These are phyloP conservation scores for Microthlaspi erraticum DNA, from an alignment of 345 rosid genomes.

Conservation along the genomic window DNA sequence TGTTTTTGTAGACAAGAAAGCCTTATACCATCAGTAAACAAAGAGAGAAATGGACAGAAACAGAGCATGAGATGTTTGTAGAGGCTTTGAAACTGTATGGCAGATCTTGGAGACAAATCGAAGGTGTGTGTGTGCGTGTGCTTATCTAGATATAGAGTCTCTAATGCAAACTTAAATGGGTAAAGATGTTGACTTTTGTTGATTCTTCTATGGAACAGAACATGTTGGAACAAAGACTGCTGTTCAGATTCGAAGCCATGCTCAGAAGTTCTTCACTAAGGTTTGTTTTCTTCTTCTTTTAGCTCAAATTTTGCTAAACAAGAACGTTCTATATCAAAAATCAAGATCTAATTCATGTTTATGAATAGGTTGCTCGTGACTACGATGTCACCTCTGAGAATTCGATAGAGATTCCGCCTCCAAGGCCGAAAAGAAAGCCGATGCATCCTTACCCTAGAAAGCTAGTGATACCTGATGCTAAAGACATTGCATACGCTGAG, in stretches of 20 bases:
- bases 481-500: constrained; percentile 36
- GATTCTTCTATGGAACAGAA: constrained; percentile 50
- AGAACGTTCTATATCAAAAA: not conserved
- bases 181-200: constrained; percentile 14
- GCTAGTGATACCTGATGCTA: constrained; percentile 41
- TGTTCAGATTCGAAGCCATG: constrained; percentile 89
- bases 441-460: constrained; percentile 88
- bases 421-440: constrained; percentile 82
- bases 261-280: constrained; percentile 85
- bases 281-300: constrained; percentile 39
- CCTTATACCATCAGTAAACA: constrained; percentile 83
- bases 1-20: constrained; percentile 58
- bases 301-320: too few relatives aligned
- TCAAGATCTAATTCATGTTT: constrained; percentile 15
- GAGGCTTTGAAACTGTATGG: constrained; percentile 81
- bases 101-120: constrained; percentile 83
- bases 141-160: constrained; percentile 37
- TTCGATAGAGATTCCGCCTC: constrained; percentile 83
- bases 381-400: constrained; percentile 48
- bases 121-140: constrained; percentile 65
- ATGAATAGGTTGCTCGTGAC: constrained; percentile 61
- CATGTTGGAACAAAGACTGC: constrained; percentile 81
- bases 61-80: constrained; percentile 76
- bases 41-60: constrained; percentile 85
- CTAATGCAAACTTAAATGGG: constrained; percentile 15